Evolutionary conservation across 345 rosid species (phyloP), one percentile per base, ranked within the genome.

Genomic region (Salix koriyanagi): DNA sequence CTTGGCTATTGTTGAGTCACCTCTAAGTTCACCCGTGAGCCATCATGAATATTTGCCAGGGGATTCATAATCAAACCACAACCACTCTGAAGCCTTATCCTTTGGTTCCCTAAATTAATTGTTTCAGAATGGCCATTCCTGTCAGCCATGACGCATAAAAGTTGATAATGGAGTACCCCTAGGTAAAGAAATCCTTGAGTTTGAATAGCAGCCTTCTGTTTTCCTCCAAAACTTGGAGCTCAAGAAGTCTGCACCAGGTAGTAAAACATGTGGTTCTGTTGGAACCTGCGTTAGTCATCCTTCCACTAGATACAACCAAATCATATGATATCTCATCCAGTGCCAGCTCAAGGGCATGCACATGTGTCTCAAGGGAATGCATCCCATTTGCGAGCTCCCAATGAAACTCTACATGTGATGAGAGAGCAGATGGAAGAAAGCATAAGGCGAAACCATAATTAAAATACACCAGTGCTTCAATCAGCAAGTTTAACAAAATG

Each of bases 251-350:
- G 91, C 89, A 81, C 83, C 82, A 41, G 97, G 98, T 39, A 96
- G 82, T 58, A 90, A 79, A 96, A 79, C 99, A 96, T 39, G 85
- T 81, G 72, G 84, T 85, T 82, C 90, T 81, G 7, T 71, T 66
- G 70, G 90, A 83, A 71, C 79, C 75, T 3, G 77, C 77, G 21
- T 80, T 82, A 48, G 88, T 81, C 96, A 93, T 90, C 89, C 94
- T 89, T 80, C 97, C 94, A 71, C 79, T 87, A 54, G 93, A 83
- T 56, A 88, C 91, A 15, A 94, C 94, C 76, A 93, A 83, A 87
- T 96, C 97, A 78, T 91, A 91, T 7, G 99, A 93, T 75, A 96
- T 93, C 81, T 90, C 99, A 84, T 96, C 99, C 78, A 96, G 78
- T 16, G 98, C 93, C 82, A 92, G 69, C 80, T 96, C 99, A 11